phyloP scores from a whole-genome alignment of 2,329 filamentous ascomycete genomes.

The Colletotrichum magnum region DNA sequence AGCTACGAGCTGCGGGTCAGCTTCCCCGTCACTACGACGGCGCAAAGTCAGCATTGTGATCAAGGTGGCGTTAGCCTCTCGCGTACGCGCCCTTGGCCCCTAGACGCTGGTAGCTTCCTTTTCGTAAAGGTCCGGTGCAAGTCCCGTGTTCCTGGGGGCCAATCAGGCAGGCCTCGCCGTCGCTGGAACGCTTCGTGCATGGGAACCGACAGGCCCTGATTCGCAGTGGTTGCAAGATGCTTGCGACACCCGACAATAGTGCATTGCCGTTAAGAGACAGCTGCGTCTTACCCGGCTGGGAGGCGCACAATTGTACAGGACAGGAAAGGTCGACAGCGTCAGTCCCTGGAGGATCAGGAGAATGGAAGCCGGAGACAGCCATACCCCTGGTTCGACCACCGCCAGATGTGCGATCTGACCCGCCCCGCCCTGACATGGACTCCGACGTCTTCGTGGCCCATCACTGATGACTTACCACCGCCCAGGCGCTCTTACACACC shows the following conservation, averaged over 20 bases:
- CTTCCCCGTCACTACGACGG: slow-evolving; percentile 14
- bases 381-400: slow-evolving; percentile 31
- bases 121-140: slow-evolving; percentile 24
- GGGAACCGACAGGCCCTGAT: slow-evolving; percentile 53
- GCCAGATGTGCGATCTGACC: slow-evolving; percentile 38
- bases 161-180: slow-evolving; percentile 53
- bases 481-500: slow-evolving; percentile 35
- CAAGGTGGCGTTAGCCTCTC: slow-evolving; percentile 34
- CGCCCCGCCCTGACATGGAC: slow-evolving; percentile 35
- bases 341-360: slow-evolving; percentile 28
- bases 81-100: slow-evolving; percentile 58
- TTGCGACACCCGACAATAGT: slow-evolving; percentile 35
- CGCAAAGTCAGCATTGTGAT: slow-evolving; percentile 33
- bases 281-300: slow-evolving; percentile 26
- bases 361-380: slow-evolving; percentile 25
- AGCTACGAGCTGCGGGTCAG: slow-evolving; percentile 29
- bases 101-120: slow-evolving; percentile 28
- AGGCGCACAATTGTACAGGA: slow-evolving; percentile 22
- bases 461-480: slow-evolving; percentile 14
- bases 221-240: slow-evolving; percentile 51
- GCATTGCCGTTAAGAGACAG: slow-evolving; percentile 33
- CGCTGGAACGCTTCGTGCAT: slow-evolving; percentile 60
- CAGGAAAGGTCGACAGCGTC: slow-evolving; percentile 21
- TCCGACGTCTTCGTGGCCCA: slow-evolving; percentile 29
- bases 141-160: slow-evolving; percentile 45